Conservation (phyloP, 2,329 filamentous ascomycete species). For the Fusarium falciforme region DNA sequence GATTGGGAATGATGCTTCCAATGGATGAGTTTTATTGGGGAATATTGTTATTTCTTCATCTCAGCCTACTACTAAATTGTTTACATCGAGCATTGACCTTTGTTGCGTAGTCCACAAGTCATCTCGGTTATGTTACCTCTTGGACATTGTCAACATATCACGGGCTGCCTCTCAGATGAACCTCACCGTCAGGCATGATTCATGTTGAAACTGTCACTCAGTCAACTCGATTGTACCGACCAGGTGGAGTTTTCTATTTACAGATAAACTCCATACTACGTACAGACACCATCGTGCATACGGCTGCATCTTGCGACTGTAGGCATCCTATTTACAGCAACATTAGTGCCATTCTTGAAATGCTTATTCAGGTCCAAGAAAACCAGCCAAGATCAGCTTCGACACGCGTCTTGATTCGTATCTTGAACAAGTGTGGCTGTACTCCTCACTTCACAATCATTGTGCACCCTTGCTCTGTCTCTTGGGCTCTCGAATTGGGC, state of each 20-base stretch:
- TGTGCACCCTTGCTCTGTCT: slow-evolving; percentile 9
- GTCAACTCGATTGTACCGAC: neutral
- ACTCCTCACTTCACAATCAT: slow-evolving; percentile 10
- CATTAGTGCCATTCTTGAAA: neutral
- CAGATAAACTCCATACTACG: neutral
- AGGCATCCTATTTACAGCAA: neutral
- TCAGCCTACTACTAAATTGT: neutral
- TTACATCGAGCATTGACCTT: neutral
- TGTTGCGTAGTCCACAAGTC: neutral
- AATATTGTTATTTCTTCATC: neutral
- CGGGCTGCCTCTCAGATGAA: neutral
- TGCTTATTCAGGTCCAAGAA: slow-evolving; percentile 5
- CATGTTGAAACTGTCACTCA: neutral
- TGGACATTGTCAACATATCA: neutral
- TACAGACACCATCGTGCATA: neutral
- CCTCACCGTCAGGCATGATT: neutral
- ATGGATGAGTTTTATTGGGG: neutral
- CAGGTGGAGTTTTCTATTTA: slow-evolving; percentile 2
- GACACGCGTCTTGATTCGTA: slow-evolving; percentile 28
- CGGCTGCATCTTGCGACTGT: neutral
- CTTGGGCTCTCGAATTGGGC: slow-evolving; percentile 27
- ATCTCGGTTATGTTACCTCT: slow-evolving; percentile 1
- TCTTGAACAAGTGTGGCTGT: slow-evolving; percentile 28
- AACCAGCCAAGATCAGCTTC: neutral
- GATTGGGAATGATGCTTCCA: neutral